phyloP scores from a whole-genome alignment of 139 green algal species.

The Chlamydomonas incerta region DNA sequence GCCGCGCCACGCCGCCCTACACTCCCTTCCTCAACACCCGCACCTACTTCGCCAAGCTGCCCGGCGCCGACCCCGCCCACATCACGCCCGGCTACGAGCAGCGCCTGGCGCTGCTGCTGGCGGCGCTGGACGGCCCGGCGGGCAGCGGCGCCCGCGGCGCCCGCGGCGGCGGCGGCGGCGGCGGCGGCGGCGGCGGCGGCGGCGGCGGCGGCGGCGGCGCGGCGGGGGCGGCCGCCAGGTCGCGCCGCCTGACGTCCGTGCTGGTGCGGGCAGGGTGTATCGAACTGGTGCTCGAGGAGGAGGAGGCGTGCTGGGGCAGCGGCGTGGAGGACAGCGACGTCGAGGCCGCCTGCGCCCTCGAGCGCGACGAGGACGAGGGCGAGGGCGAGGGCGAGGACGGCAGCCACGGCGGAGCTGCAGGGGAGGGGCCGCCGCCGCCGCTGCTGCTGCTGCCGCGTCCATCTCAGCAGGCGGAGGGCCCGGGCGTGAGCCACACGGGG shows the following conservation, averaged over 20 bases:
- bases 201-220: too few species aligned
- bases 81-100: conserved; percentile 10
- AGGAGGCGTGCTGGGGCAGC: not conserved
- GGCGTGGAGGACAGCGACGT: not conserved
- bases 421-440: too few species aligned
- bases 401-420: not conserved
- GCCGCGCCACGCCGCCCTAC: not conserved
- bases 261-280: not conserved
- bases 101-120: not conserved
- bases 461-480: too few species aligned
- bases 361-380: not conserved
- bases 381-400: not conserved
- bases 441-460: too few species aligned
- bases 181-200: not conserved
- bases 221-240: too few species aligned
- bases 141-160: too few species aligned
- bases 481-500: too few species aligned
- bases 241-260: not conserved
- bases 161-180: too few species aligned
- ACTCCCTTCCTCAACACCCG: not conserved
- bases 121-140: not conserved
- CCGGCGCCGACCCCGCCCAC: not conserved
- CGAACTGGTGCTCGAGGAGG: conserved; percentile 6
- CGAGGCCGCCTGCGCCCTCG: not conserved
- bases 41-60: not conserved